phyloP scores from a whole-genome alignment of 2,329 filamentous ascomycete genomes.

The Venturia oleaginea region DNA sequence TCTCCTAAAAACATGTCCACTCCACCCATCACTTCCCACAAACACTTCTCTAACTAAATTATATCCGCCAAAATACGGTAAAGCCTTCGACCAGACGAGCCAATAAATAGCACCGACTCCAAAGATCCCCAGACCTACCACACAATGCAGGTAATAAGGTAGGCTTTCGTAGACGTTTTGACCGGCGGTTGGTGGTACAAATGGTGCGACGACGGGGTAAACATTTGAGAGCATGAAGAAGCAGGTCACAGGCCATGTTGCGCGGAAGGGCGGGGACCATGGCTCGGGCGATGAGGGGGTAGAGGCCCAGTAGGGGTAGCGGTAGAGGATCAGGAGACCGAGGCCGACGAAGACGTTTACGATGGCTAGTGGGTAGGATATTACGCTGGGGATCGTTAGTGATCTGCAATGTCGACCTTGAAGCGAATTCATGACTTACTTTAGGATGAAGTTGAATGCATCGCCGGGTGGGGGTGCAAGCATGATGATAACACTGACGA shows the following conservation, averaged over 20 bases:
- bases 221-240: conserved; percentile 32
- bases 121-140: too few relatives aligned
- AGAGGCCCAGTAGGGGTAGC: conserved; percentile 17
- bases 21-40: too few relatives aligned
- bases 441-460: conserved; percentile 60
- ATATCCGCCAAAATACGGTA: too few relatives aligned
- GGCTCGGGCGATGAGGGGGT: conserved; percentile 11
- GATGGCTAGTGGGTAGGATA: conserved; percentile 29
- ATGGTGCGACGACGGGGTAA: conserved; percentile 35
- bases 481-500: conserved; percentile 56
- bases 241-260: conserved; percentile 25
- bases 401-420: too few relatives aligned
- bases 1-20: too few relatives aligned
- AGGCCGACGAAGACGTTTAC: conserved; percentile 28
- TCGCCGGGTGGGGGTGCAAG: conserved; percentile 57
- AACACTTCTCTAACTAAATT: too few relatives aligned
- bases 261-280: conserved; percentile 28
- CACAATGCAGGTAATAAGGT: too few relatives aligned
- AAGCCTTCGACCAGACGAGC: too few relatives aligned
- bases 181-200: conserved; percentile 28
- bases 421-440: conserved; percentile 19
- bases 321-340: conserved; percentile 28
- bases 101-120: too few relatives aligned
- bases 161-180: conserved; percentile 31
- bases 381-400: conserved; percentile 23